phyloP scores from a whole-genome alignment of 306 rosid genomes.

The Prosopis cineraria region DNA sequence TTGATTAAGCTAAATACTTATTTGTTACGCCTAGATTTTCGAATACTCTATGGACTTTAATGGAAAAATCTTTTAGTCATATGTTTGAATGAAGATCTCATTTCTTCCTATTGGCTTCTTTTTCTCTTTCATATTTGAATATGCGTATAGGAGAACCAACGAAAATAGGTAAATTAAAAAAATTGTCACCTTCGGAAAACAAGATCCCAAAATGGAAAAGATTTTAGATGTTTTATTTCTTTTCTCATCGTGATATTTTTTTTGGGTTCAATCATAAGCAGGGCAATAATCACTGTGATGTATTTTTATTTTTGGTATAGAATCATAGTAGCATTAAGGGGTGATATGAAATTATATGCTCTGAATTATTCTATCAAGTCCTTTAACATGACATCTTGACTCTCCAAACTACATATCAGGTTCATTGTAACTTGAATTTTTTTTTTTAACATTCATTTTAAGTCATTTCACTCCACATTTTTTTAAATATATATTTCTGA shows the following conservation, averaged over 20 bases:
- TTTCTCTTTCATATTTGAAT: not conserved
- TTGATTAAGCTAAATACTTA: not conserved
- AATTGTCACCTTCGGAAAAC: not conserved
- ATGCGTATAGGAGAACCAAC: not conserved
- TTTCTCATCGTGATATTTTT: constrained; percentile 1
- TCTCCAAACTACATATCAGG: not conserved
- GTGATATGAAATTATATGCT: not conserved
- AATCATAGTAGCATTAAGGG: constrained; percentile 11
- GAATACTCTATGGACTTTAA: not conserved
- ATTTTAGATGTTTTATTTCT: not conserved
- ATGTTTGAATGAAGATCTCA: not conserved
- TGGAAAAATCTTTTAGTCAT: not conserved
- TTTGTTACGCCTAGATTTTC: not conserved
- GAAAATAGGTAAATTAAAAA: not conserved
- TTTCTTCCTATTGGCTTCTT: not conserved
- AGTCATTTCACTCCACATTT: too few species aligned
- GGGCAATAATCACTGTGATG: constrained; percentile 4
- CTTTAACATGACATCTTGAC: not conserved
- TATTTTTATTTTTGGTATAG: constrained; percentile 4
- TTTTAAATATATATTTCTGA: too few species aligned
- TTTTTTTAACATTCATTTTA: too few species aligned
- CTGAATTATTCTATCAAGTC: not conserved
- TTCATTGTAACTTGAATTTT: constrained; percentile 5
- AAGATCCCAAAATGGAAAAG: not conserved
- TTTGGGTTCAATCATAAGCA: constrained; percentile 7